Base-by-base conservation (phyloP, 179 eudicot species). In the Drosera spatulata region DNA sequence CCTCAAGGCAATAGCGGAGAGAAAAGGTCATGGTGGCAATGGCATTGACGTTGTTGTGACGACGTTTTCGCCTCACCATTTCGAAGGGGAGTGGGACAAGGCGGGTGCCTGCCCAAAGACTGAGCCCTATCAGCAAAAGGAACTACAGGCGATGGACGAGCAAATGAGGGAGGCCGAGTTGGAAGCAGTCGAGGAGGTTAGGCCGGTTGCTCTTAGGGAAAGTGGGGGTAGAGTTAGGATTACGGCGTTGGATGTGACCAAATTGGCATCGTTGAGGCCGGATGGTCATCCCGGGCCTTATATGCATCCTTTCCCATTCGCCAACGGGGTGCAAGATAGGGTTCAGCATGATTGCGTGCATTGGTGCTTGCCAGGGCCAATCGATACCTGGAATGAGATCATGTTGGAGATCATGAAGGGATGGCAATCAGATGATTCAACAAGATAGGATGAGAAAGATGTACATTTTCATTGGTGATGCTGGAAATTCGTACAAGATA, bases 71-170 rank as follows among this genome's bases (percentile, higher is more conserved):
- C 95, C 96, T 0, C 85, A 79, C 55, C 98, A 91, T 79, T 91
- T 91, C 38, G 96, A 91, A 62, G 98, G 98, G 3, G 87, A 85
- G 2, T 91, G 98, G 98, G 98, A 91, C 56, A 80, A 82, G 54
- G 70, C 79, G 0, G 98, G 95, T 4, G 95, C 96, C 39, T 91
- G 98, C 71, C 78, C 95, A 1, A 84, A 70, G 59, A 84, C 78
- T 2, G 64, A 62, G 77, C 98, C 98, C 3, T 91, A 53, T 56
- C 40, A 62, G 40, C 76, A 75, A 62, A 68, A n/a, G n/a, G 40
- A 0, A 2, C 54, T 86, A 50, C 73, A 79, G 52, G 89, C 73
- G 2, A 65, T 53, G 5, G 59, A 68, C 72, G 39, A 70, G 65
- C 83, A 77, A 50, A 4, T 79, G 57, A 79, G 81, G 39, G 64